phyloP scores from a whole-genome alignment of 129 eudicot species.

The Centaurea solstitialis region DNA sequence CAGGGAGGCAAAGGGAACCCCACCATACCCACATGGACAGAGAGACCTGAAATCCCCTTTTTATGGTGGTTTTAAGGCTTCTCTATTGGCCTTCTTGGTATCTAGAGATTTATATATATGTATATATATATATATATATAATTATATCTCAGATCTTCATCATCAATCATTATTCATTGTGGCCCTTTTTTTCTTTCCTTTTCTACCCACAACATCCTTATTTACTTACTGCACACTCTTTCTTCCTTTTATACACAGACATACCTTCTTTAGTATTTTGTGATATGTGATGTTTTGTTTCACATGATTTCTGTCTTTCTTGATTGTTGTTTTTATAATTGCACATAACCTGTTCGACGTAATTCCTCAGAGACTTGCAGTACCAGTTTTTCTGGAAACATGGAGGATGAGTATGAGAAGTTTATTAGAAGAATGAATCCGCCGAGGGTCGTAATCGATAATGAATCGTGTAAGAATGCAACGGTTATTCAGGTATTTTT shows the following conservation, averaged over 20 bases:
- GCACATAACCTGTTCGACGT: conserved; percentile 27
- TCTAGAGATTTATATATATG: too few relatives aligned
- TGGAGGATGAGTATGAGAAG: conserved; percentile 95
- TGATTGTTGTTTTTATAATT: background rate
- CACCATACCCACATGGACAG: conserved; percentile 42
- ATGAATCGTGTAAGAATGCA: conserved; percentile 75
- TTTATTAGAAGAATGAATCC: conserved; percentile 96
- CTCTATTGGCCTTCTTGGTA: conserved; percentile 40
- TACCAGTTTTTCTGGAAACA: conserved; percentile 75
- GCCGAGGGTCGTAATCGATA: conserved; percentile 87
- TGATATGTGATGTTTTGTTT: conserved; percentile 18
- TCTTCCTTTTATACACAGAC: conserved; percentile 33
- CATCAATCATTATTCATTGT: conserved; percentile 28
- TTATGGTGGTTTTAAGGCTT: conserved; percentile 37
- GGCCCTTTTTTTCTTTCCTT: conserved; percentile 21
- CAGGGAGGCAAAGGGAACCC: conserved; percentile 23
- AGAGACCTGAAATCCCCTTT: conserved; percentile 27
- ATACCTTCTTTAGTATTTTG: conserved; percentile 24
- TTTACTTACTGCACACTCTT: conserved; percentile 33
- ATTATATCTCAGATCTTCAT: conserved; percentile 33
- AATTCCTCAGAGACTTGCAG: conserved; percentile 47
- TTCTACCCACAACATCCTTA: conserved; percentile 25
- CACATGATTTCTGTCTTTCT: conserved; percentile 3
- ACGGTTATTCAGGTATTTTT: conserved; percentile 75
- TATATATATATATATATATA: too few relatives aligned